Evolutionary conservation across 352 stramenopile genomes (phyloP), one percentile per base, ranked within the genome.

Genomic region (Phytopythium vexans): DNA sequence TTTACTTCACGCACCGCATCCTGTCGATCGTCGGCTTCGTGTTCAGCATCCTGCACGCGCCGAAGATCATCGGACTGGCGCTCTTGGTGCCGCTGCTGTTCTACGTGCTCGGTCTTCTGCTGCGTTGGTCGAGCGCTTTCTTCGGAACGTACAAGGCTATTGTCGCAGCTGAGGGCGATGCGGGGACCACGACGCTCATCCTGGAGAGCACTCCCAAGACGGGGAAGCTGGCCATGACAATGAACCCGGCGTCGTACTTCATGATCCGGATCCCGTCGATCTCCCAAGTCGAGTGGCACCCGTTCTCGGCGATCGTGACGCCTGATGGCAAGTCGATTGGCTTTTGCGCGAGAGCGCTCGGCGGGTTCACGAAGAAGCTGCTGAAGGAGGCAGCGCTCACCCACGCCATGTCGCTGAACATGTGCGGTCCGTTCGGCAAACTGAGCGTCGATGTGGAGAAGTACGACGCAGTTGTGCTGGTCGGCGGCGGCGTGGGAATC

Each of bases 301-400:
- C 81, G 46, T 94, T 94, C 64, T 91, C 82, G 7, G 78, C 81
- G 1, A 77, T 94, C 39, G 81, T 91, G 46, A 88, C 74, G 2
- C 64, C 75, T 1, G 69, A 89, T 14, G 74, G 77, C 38, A 77
- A 91, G 41, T 89, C 84, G 37, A 76, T 94, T 41, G 84, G 77
- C n/a, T 94, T 94, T 39, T 87, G 71, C 49, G 63, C 90, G 27
- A 87, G 78, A 42, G 69, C 71, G 14, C 78, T 86, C 62, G 66
- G 68, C n/a, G 61, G 65, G 9, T 89, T 84, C 54, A 88, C 82
- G 34, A 68, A 64, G 12, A 60, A 60, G 27, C 56, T 91, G 21
- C 31, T 86, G 6, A 56, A 79, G 41, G 70, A 77, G 47, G 77
- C 72, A 32, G 56, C 55, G 15, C 64, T 60, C 21, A 71, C 72